Conservation (phyloP, 1,139 yeast species). For the Kodamaea sp. region DNA sequence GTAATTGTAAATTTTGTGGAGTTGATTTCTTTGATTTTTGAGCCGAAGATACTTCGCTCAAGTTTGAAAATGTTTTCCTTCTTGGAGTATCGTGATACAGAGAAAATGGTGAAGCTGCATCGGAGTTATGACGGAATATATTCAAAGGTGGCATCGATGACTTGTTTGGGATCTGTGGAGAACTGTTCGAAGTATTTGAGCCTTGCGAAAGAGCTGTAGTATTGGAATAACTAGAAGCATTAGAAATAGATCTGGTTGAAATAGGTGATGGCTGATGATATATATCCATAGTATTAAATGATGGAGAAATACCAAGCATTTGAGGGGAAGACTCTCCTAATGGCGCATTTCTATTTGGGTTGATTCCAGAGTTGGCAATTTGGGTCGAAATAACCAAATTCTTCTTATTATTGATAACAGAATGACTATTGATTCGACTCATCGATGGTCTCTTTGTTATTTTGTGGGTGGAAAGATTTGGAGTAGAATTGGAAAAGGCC, state of each 20-base stretch:
- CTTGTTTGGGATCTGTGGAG: slow-evolving; percentile 9
- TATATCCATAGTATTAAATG: not conserved
- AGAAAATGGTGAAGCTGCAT: slow-evolving; percentile 16
- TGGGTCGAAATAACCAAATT: slow-evolving; percentile 20
- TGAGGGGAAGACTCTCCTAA: slow-evolving; percentile 15
- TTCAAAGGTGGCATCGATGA: slow-evolving; percentile 23
- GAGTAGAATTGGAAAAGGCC: slow-evolving; percentile 14
- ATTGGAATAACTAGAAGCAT: slow-evolving; percentile 13
- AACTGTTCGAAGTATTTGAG: slow-evolving; percentile 4
- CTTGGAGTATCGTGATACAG: slow-evolving; percentile 18
- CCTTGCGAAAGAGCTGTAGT: slow-evolving; percentile 7
- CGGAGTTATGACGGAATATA: slow-evolving; percentile 28
- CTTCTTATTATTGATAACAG: slow-evolving; percentile 16
- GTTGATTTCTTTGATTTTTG: slow-evolving; percentile 13
- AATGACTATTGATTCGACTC: slow-evolving; percentile 16
- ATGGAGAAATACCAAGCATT: too few species aligned
- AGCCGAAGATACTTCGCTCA: slow-evolving; percentile 14
- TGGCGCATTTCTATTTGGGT: slow-evolving; percentile 8
- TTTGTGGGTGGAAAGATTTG: slow-evolving; percentile 15
- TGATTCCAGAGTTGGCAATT: slow-evolving; percentile 10
- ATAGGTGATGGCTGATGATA: slow-evolving; percentile 12
- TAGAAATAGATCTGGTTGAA: slow-evolving; percentile 12
- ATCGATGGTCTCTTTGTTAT: slow-evolving; percentile 22
- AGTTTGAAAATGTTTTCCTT: slow-evolving; percentile 17
- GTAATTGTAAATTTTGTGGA: slow-evolving; percentile 4